phyloP scores from a whole-genome alignment of 306 rosid genomes.

The Betula pendula region DNA sequence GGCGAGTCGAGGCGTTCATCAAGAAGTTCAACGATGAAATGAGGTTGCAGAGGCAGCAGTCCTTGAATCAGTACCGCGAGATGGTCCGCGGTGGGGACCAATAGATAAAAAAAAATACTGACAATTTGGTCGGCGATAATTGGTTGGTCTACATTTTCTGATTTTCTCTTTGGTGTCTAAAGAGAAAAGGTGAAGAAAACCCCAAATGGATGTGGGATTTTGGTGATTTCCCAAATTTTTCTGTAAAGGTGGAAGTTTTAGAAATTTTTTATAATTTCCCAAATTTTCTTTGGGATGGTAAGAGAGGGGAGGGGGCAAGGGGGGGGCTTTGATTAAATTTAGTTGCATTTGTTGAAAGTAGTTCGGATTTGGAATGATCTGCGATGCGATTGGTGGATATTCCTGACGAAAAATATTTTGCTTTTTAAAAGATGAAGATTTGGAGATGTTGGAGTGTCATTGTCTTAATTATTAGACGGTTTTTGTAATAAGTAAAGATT shows the following conservation, averaged over 20 bases:
- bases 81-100: slow-evolving; percentile 48
- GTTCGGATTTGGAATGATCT: neutral
- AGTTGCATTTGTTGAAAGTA: neutral
- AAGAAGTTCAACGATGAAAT: slow-evolving; percentile 85
- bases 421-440: neutral
- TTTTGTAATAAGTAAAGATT: too few species aligned
- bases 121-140: neutral
- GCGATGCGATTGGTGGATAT: neutral
- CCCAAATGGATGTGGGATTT: neutral
- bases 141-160: neutral
- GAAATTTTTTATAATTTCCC: neutral
- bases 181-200: too few species aligned
- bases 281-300: slow-evolving; percentile 14
- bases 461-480: neutral
- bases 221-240: neutral
- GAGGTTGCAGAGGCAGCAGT: slow-evolving; percentile 94
- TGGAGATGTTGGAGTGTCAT: neutral
- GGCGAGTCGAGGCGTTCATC: slow-evolving; percentile 94
- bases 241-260: too few species aligned
- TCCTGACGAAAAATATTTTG: neutral
- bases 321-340: too few species aligned
- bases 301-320: too few species aligned
- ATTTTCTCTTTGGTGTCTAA: neutral
- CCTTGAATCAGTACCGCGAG: slow-evolving; percentile 69
- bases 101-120: neutral